phyloP scores from a whole-genome alignment of 2,329 filamentous ascomycete genomes.

The Mycogone perniciosa region DNA sequence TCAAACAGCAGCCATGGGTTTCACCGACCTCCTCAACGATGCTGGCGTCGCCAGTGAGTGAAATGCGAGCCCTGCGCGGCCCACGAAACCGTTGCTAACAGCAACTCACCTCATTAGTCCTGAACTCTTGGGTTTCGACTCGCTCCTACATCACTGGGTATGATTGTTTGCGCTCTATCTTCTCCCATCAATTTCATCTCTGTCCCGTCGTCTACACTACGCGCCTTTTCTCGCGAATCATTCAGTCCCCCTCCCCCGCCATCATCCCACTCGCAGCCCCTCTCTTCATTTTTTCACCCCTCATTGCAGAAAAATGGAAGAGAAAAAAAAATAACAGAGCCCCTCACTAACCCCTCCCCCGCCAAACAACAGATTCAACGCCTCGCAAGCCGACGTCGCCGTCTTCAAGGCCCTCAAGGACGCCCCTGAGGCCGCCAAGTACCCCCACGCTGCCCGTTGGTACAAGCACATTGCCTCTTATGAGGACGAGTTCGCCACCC shows the following conservation, averaged over 20 bases:
- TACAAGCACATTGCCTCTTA: conserved; percentile 97
- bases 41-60: conserved; percentile 42
- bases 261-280: conserved; percentile 3
- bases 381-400: conserved; percentile 93
- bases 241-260: conserved; percentile 2
- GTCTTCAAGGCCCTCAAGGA: conserved; percentile 83
- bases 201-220: background rate
- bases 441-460: conserved; percentile 92
- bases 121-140: conserved; percentile 64
- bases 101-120: conserved; percentile 36
- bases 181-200: background rate
- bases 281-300: conserved; percentile 9
- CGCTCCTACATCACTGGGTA: conserved; percentile 78
- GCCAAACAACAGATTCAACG: conserved; percentile 40
- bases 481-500: conserved; percentile 84
- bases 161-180: conserved; percentile 25
- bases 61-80: background rate
- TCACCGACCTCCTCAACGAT: conserved; percentile 58
- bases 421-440: conserved; percentile 75
- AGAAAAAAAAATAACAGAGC: conserved; percentile 2
- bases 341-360: conserved; percentile 7
- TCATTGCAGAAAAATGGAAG: conserved; percentile 5
- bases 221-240: background rate
- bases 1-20: conserved; percentile 46
- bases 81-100: conserved; percentile 7